A percentile compares a stretch with the other conserved stretches of the same genome.
phyloP scores from a whole-genome alignment of 2,329 filamentous ascomycete genomes.

The Paraphoma chrysanthemicola region DNA sequence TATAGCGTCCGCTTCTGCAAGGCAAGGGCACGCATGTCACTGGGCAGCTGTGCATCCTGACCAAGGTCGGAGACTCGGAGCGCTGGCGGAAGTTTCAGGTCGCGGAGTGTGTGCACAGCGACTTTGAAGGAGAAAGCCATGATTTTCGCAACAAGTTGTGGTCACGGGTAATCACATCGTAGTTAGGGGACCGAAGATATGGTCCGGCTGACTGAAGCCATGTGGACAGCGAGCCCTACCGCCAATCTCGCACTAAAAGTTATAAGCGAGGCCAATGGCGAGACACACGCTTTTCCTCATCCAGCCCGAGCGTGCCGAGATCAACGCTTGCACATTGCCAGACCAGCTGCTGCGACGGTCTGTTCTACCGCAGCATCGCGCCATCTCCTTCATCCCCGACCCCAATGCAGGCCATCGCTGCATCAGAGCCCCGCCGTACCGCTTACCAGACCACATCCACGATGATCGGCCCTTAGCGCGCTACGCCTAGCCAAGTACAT shows the following conservation, averaged over 20 bases:
- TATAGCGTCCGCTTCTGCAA: not conserved
- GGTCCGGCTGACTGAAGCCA: not conserved
- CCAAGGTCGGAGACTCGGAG: not conserved
- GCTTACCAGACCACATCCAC: not conserved
- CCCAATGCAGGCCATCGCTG: not conserved
- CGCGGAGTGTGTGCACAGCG: not conserved
- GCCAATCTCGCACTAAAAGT: not conserved
- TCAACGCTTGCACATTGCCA: not conserved
- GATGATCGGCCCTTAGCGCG: not conserved
- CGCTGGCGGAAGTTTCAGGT: slow-evolving; percentile 1
- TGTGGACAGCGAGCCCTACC: not conserved
- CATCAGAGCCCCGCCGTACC: not conserved
- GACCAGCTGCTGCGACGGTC: not conserved
- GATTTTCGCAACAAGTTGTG: not conserved
- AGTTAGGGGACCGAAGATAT: not conserved
- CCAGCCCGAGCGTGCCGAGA: slow-evolving; percentile 1
- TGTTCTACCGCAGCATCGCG: not conserved
- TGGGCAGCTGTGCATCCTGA: not conserved
- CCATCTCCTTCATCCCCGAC: not conserved
- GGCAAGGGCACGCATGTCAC: not conserved
- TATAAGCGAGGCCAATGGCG: not conserved
- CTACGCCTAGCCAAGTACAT: slow-evolving; percentile 1
- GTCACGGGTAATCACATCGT: not conserved
- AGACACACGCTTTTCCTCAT: not conserved
- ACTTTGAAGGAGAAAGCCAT: not conserved